Conservation (phyloP, 2,329 filamentous ascomycete genomes). For the Aspergillus phoenicis region DNA sequence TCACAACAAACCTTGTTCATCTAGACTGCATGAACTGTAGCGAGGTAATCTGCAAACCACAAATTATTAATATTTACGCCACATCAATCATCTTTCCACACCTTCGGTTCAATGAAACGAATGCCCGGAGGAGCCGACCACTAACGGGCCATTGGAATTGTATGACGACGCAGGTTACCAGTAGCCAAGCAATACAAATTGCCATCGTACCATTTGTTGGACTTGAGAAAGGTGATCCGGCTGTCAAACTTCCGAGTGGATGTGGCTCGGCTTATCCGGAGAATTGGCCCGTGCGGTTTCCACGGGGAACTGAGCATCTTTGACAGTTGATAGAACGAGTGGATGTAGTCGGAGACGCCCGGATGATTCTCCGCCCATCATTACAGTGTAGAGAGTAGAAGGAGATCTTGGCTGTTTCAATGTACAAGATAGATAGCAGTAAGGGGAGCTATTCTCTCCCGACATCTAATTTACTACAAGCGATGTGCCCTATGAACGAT, state of each 20-base stretch:
- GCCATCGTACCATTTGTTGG: slow-evolving; percentile 6
- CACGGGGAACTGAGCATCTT: background rate
- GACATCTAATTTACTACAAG: too few relatives aligned
- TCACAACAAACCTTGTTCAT: too few relatives aligned
- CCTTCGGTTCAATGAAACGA: too few relatives aligned
- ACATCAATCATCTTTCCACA: too few relatives aligned
- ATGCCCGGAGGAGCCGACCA: too few relatives aligned
- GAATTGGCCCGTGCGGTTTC: slow-evolving; percentile 7
- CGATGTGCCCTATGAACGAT: too few relatives aligned
- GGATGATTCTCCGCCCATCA: background rate
- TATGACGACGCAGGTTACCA: background rate
- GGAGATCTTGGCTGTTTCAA: too few relatives aligned
- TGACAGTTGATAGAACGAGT: too few relatives aligned
- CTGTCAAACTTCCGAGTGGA: slow-evolving; percentile 8
- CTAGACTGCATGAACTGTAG: too few relatives aligned
- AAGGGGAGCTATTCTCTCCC: too few relatives aligned
- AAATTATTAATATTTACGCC: background rate
- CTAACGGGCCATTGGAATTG: background rate
- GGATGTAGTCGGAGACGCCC: background rate
- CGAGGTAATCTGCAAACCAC: background rate
- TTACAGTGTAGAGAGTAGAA: too few relatives aligned
- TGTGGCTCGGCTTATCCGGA: slow-evolving; percentile 3
- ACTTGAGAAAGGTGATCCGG: slow-evolving; percentile 12
- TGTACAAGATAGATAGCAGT: too few relatives aligned
- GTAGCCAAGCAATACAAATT: background rate